Percentiles rank a stretch among this genome's conserved stretches.
These are phyloP conservation scores for Cladosporium phlei DNA, from an alignment of 2,329 filamentous ascomycete species.

Conservation along the genomic window DNA sequence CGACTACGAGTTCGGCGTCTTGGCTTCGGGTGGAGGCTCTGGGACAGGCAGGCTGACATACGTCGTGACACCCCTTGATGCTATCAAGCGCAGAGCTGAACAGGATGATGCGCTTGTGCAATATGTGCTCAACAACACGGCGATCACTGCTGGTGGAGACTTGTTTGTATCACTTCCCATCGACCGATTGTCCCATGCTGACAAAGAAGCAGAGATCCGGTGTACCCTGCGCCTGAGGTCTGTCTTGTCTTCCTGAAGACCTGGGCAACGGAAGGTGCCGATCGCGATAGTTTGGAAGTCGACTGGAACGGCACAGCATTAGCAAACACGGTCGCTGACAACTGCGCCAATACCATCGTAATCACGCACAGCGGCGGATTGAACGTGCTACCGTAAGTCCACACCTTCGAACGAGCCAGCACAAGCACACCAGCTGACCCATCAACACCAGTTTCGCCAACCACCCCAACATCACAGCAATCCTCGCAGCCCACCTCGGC, in stretches of 20 bases:
- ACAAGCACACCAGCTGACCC: constrained; percentile 20
- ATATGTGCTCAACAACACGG: constrained; percentile 38
- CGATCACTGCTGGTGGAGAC: constrained; percentile 29
- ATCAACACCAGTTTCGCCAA: constrained; percentile 32
- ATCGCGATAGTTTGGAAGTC: constrained; percentile 40
- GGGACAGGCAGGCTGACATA: constrained; percentile 38
- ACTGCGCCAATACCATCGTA: constrained; percentile 34
- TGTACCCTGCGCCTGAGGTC: constrained; percentile 5
- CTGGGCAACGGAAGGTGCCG: constrained; percentile 43
- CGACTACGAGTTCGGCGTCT: constrained; percentile 40
- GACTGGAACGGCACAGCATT: constrained; percentile 41
- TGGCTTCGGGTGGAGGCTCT: constrained; percentile 38
- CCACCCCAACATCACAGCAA: constrained; percentile 38
- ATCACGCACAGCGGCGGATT: constrained; percentile 41
- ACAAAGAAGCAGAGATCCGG: background rate
- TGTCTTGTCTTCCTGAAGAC: constrained; percentile 58
- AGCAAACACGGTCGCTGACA: constrained; percentile 37
- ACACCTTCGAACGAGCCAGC: constrained; percentile 45
- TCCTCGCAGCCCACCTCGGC: constrained; percentile 39
- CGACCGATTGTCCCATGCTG: background rate
- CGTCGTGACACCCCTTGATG: constrained; percentile 39
- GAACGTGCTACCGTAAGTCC: constrained; percentile 36
- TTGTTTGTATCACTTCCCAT: constrained; percentile 19
- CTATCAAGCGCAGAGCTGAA: constrained; percentile 32
- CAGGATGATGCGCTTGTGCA: constrained; percentile 41